Evolutionary conservation across 1,284 basidiomycete species (phyloP).

Genomic region (Baeospora myosura): DNA sequence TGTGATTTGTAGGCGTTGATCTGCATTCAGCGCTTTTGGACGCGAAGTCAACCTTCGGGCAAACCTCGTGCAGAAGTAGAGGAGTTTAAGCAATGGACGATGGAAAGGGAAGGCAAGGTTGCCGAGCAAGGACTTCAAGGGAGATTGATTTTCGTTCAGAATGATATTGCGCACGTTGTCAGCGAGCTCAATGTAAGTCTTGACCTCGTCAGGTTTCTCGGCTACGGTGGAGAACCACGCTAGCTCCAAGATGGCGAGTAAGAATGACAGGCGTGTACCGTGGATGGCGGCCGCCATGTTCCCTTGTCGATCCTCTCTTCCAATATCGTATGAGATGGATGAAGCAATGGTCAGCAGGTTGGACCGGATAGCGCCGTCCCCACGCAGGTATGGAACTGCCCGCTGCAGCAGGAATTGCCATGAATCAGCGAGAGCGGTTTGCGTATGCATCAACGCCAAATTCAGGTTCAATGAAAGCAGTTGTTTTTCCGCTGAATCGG

Average conservation of each 20-base stretch:
- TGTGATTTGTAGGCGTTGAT: slow-evolving; percentile 51
- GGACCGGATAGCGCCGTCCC: slow-evolving; percentile 44
- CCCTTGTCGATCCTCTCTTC: slow-evolving; percentile 66
- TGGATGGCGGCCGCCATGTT: slow-evolving; percentile 85
- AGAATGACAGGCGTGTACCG: slow-evolving; percentile 63
- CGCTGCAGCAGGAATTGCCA: slow-evolving; percentile 73
- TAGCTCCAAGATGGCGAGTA: slow-evolving; percentile 72
- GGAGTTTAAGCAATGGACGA: slow-evolving; percentile 68
- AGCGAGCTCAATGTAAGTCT: slow-evolving; percentile 57
- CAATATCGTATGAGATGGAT: slow-evolving; percentile 59
- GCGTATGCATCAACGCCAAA: slow-evolving; percentile 76
- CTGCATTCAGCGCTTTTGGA: slow-evolving; percentile 47
- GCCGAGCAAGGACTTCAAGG: slow-evolving; percentile 69
- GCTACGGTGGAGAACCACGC: slow-evolving; percentile 68
- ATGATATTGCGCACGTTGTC: slow-evolving; percentile 61
- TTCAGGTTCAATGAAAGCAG: slow-evolving; percentile 74
- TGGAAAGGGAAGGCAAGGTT: slow-evolving; percentile 68
- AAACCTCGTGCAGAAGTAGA: slow-evolving; percentile 71
- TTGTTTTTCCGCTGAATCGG: slow-evolving; percentile 43
- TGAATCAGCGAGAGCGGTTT: slow-evolving; percentile 67
- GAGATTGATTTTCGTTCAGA: slow-evolving; percentile 68
- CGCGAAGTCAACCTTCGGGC: slow-evolving; percentile 42
- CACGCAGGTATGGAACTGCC: slow-evolving; percentile 57
- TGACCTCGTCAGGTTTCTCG: slow-evolving; percentile 48
- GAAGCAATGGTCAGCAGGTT: slow-evolving; percentile 55